Percentiles rank a stretch among this genome's conserved stretches.
Evolutionary conservation across 2,329 filamentous ascomycete species (phyloP).

Genomic region (Stagonosporopsis rhizophila): DNA sequence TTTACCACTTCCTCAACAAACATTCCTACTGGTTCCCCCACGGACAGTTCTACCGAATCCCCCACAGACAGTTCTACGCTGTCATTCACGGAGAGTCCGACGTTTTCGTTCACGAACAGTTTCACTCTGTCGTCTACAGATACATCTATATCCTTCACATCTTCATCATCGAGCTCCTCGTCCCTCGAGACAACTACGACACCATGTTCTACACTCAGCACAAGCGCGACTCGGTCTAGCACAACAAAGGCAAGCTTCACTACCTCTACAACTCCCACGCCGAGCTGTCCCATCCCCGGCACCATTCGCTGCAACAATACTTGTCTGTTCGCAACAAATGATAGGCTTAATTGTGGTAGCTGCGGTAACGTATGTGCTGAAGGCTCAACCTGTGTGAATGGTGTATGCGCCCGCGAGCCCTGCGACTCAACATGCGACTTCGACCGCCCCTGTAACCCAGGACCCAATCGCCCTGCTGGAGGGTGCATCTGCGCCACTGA

Average conservation of each 20-base stretch:
- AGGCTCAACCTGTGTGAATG: slow-evolving; percentile 41
- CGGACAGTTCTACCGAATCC: too few relatives aligned
- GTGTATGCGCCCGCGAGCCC: slow-evolving; percentile 38
- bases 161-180: not conserved
- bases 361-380: slow-evolving; percentile 36
- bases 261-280: slow-evolving; percentile 3
- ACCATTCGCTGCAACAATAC: slow-evolving; percentile 24
- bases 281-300: slow-evolving; percentile 9
- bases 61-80: too few relatives aligned
- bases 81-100: too few relatives aligned
- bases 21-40: too few relatives aligned
- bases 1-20: too few relatives aligned
- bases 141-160: not conserved
- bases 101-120: not conserved
- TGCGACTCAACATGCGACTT: slow-evolving; percentile 41
- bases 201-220: not conserved
- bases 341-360: slow-evolving; percentile 35
- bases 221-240: not conserved
- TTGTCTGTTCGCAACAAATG: slow-evolving; percentile 33
- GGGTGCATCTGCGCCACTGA: slow-evolving; percentile 41
- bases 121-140: not conserved
- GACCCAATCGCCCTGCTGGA: slow-evolving; percentile 18
- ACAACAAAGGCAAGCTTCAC: not conserved
- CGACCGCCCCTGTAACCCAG: slow-evolving; percentile 33
- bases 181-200: not conserved